These are phyloP conservation scores for Penicillium coprophilum DNA, from an alignment of 495 filamentous ascomycete species.

Conservation along the genomic window DNA sequence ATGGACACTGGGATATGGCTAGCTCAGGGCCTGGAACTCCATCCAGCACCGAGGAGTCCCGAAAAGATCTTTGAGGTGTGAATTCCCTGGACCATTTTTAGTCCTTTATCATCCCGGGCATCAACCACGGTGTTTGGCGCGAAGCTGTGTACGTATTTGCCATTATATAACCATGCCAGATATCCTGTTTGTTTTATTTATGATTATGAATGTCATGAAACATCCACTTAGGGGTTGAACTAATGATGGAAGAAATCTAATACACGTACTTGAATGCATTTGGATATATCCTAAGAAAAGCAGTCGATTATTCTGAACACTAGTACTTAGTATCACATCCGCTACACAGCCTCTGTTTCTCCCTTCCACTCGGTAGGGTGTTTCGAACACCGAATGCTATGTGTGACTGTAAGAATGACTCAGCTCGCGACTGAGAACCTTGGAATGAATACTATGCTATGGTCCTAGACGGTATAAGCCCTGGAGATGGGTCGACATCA, in stretches of 20 bases:
- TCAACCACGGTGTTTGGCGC: slow-evolving; percentile 25
- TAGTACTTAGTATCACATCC: too few relatives aligned
- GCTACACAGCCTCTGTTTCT: too few relatives aligned
- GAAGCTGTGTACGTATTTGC: slow-evolving; percentile 21
- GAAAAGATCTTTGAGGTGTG: slow-evolving; percentile 41
- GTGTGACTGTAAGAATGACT: too few relatives aligned
- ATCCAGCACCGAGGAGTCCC: slow-evolving; percentile 40
- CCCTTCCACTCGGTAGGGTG: too few relatives aligned
- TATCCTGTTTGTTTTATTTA: slow-evolving; percentile 23
- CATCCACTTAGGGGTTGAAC: background rate
- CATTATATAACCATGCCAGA: slow-evolving; percentile 27
- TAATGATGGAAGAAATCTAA: background rate
- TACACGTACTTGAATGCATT: background rate
- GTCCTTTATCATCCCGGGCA: slow-evolving; percentile 1
- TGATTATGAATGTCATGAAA: slow-evolving; percentile 1
- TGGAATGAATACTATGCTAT: too few relatives aligned
- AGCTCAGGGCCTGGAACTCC: slow-evolving; percentile 47
- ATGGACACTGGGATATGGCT: slow-evolving; percentile 50
- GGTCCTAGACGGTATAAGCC: too few relatives aligned
- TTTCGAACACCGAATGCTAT: too few relatives aligned
- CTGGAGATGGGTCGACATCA: too few relatives aligned
- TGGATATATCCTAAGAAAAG: too few relatives aligned
- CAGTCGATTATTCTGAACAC: too few relatives aligned
- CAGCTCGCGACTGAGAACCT: too few relatives aligned
- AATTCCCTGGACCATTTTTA: slow-evolving; percentile 15